Conservation (phyloP, 306 rosid genomes). For the Abrus pulchellus region DNA sequence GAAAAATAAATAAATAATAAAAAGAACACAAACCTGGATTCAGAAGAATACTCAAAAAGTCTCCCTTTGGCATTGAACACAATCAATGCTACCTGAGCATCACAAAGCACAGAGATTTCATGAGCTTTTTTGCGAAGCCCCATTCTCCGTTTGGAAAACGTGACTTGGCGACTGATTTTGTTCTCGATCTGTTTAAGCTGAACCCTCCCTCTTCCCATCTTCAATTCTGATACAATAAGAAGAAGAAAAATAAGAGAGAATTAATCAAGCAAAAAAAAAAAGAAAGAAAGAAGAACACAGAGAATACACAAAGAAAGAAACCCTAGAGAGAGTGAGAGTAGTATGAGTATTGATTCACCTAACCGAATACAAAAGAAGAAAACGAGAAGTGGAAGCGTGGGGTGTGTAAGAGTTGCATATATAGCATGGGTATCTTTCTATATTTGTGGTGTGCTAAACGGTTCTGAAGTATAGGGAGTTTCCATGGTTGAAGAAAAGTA, state of each 20-base stretch:
- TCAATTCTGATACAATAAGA: neutral
- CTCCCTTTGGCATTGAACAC: constrained; percentile 78
- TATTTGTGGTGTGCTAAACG: constrained; percentile 56
- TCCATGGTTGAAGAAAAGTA: constrained; percentile 1
- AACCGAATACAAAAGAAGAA: constrained; percentile 13
- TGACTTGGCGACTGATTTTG: constrained; percentile 85
- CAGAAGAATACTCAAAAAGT: constrained; percentile 71
- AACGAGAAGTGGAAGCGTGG: neutral
- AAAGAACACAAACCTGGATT: constrained; percentile 57
- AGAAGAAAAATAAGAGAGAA: neutral
- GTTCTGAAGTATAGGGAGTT: neutral
- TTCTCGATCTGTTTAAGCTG: constrained; percentile 85
- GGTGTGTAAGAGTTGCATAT: neutral
- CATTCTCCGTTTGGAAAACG: constrained; percentile 74
- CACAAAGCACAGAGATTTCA: constrained; percentile 86
- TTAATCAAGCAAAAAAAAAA: neutral
- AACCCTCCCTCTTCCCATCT: constrained; percentile 87
- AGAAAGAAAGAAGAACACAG: neutral
- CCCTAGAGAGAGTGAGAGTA: constrained; percentile 35
- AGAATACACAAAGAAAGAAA: constrained; percentile 19
- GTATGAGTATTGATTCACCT: constrained; percentile 3
- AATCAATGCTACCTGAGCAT: constrained; percentile 81
- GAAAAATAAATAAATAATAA: neutral
- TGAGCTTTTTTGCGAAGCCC: constrained; percentile 84
- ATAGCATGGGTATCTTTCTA: constrained; percentile 56